These are phyloP conservation scores for Zelonia costaricensis DNA, from an alignment of 208 protist species.

Conservation along the genomic window DNA sequence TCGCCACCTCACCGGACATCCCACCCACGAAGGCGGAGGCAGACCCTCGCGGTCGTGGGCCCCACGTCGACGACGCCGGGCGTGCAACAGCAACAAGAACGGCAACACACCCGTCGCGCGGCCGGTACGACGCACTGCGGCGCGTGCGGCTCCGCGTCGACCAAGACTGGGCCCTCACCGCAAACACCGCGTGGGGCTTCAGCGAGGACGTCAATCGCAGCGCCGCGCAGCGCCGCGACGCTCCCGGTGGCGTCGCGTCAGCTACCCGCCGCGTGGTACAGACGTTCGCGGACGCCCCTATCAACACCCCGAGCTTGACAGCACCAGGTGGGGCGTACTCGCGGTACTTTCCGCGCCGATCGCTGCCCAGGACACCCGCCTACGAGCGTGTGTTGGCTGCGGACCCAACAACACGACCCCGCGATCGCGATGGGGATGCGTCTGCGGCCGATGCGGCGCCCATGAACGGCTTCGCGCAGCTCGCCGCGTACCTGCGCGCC, in stretches of 20 bases:
- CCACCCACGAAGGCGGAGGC: too few species aligned
- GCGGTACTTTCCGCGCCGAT: slow-evolving; percentile 1
- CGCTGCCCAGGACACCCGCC: not conserved
- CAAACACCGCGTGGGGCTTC: slow-evolving; percentile 15
- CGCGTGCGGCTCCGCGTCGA: not conserved
- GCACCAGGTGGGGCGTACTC: slow-evolving; percentile 6
- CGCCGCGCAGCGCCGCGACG: not conserved
- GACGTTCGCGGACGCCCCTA: too few species aligned
- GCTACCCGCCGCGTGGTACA: too few species aligned
- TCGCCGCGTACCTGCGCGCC: slow-evolving; percentile 18
- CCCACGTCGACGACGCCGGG: too few species aligned
- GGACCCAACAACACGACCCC: too few species aligned
- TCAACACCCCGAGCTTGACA: too few species aligned
- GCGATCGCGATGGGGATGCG: not conserved
- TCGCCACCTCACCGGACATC: too few species aligned
- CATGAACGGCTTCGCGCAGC: slow-evolving; percentile 25
- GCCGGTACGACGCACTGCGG: too few species aligned
- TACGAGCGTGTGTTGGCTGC: not conserved
- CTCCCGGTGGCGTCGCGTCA: not conserved
- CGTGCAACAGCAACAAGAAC: too few species aligned
- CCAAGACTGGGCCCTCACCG: not conserved
- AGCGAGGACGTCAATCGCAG: not conserved
- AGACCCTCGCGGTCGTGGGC: too few species aligned
- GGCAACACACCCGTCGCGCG: too few species aligned
- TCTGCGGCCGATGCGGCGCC: not conserved